These are phyloP conservation scores for Fraxinus latifolia DNA, from an alignment of 305 asterid genomes.

Conservation along the genomic window DNA sequence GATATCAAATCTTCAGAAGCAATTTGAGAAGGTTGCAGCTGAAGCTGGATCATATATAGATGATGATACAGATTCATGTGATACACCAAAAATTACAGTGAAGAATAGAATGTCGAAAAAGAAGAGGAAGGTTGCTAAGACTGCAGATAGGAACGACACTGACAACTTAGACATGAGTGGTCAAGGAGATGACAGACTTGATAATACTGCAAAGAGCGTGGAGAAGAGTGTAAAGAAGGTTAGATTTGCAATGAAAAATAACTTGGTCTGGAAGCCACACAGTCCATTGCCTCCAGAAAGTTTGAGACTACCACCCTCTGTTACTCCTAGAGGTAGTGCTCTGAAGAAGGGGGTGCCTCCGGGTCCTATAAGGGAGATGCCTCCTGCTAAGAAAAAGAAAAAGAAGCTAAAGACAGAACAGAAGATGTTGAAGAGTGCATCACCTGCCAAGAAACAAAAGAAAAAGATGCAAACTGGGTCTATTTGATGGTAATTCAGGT, in stretches of 20 bases:
- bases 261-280: conserved; percentile 86
- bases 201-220: conserved; percentile 42
- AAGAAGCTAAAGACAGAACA: conserved; percentile 32
- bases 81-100: conserved; percentile 31
- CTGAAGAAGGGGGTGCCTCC: conserved; percentile 92
- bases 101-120: conserved; percentile 23
- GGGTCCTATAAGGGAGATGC: conserved; percentile 65
- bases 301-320: conserved; percentile 83
- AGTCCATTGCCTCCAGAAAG: conserved; percentile 90
- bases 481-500: conserved; percentile 3
- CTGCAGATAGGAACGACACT: conserved; percentile 20
- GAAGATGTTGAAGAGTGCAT: conserved; percentile 6
- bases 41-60: conserved; percentile 41
- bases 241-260: conserved; percentile 79
- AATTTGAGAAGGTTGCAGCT: conserved; percentile 82
- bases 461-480: not conserved
- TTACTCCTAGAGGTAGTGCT: conserved; percentile 92
- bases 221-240: conserved; percentile 82
- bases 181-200: conserved; percentile 35
- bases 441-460: not conserved
- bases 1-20: conserved; percentile 77
- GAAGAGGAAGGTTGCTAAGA: conserved; percentile 58
- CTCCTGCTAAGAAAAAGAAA: conserved; percentile 31
- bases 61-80: conserved; percentile 33
- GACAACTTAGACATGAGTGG: conserved; percentile 20